phyloP scores from a whole-genome alignment of 139 green algal species.

The Edaphochlamys debaryana region DNA sequence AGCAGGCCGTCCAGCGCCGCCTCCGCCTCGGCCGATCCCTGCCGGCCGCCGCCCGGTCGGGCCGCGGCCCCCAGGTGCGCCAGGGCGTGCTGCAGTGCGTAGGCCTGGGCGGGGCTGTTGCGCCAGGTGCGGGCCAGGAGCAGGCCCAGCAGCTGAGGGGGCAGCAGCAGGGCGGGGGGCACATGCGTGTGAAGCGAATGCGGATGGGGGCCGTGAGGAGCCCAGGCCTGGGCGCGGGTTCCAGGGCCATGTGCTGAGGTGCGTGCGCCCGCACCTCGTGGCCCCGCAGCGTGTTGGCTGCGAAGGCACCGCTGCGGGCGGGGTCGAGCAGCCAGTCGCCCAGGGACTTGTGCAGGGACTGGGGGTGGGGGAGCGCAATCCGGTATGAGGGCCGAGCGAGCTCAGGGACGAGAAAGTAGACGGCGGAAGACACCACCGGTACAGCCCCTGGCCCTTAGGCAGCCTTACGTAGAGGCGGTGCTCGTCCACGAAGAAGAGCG shows the following conservation, averaged over 20 bases:
- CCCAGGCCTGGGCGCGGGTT: not conserved
- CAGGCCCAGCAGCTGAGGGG: not conserved
- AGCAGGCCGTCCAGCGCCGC: not conserved
- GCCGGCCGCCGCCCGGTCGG: not conserved
- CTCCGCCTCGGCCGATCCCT: not conserved
- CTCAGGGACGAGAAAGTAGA: no score
- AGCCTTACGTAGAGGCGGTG: not conserved
- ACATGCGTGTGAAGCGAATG: no score
- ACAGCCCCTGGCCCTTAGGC: not conserved
- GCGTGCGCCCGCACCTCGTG: not conserved
- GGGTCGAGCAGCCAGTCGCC: slow-evolving; percentile 9
- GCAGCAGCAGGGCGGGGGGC: not conserved
- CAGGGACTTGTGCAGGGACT: not conserved
- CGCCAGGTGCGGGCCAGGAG: not conserved
- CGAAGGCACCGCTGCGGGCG: not conserved
- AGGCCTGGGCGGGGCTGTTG: not conserved
- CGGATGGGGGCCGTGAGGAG: not conserved
- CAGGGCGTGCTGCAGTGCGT: not conserved
- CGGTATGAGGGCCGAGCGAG: not conserved
- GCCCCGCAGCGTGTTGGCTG: not conserved
- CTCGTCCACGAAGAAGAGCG: not conserved
- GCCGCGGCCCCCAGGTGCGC: not conserved
- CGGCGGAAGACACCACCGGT: not conserved
- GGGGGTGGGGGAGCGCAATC: no score
- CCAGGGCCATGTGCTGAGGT: not conserved